Evolutionary conservation across 306 rosid genomes (phyloP).

Genomic region (Purshia tridentata): DNA sequence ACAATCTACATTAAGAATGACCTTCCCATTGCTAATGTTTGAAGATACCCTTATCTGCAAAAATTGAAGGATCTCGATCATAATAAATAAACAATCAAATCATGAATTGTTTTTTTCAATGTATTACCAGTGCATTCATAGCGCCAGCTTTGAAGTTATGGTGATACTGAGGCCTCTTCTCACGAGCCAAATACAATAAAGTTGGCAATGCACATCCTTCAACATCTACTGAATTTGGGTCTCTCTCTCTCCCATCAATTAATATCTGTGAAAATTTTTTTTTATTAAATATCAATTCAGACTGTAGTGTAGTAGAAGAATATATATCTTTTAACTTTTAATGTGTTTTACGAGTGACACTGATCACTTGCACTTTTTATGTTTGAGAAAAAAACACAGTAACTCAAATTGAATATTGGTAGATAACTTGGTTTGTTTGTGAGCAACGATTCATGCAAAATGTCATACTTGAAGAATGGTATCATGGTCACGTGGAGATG

Average conservation of each 20-base stretch:
- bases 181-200: conserved; percentile 79
- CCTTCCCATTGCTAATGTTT: conserved; percentile 63
- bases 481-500: conserved; percentile 65
- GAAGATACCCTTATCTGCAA: conserved; percentile 86
- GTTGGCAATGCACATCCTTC: conserved; percentile 59
- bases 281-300: not conserved
- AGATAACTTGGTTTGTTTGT: not conserved
- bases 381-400: too few relatives aligned
- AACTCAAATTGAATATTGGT: too few relatives aligned
- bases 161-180: conserved; percentile 65
- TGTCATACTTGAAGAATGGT: conserved; percentile 61
- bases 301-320: too few relatives aligned
- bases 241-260: conserved; percentile 56
- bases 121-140: conserved; percentile 75
- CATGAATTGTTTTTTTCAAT: too few relatives aligned
- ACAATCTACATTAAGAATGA: conserved; percentile 78
- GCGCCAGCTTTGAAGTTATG: conserved; percentile 94
- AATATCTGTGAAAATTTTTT: conserved; percentile 41
- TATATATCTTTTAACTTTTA: too few relatives aligned
- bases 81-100: not conserved
- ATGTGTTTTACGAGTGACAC: too few relatives aligned
- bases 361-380: too few relatives aligned
- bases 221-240: conserved; percentile 47
- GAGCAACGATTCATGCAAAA: too few relatives aligned
- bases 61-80: not conserved